Percentiles rank a stretch among this genome's conserved stretches.
These are phyloP conservation scores for Heritiera fomes DNA, from an alignment of 345 rosid genomes.

Conservation along the genomic window DNA sequence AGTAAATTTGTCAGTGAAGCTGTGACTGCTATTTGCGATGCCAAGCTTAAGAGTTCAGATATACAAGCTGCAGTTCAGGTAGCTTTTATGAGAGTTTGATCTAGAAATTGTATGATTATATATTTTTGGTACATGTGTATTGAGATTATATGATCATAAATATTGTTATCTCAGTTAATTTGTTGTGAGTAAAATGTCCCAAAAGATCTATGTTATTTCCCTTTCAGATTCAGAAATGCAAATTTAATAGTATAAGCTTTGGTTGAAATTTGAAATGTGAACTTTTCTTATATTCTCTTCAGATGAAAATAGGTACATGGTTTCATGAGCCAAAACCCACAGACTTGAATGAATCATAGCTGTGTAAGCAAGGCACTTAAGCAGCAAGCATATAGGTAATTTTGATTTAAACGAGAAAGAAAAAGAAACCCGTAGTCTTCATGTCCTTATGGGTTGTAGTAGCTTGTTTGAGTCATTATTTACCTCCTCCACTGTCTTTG, in stretches of 20 bases:
- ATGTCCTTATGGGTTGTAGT: background rate
- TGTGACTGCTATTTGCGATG: slow-evolving; percentile 92
- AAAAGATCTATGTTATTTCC: slow-evolving; percentile 12
- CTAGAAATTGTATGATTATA: background rate
- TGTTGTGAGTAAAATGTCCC: background rate
- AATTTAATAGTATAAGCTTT: background rate
- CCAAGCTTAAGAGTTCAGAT: slow-evolving; percentile 88
- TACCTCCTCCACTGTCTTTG: background rate
- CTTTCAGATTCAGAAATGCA: background rate
- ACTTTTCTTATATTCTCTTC: slow-evolving; percentile 5
- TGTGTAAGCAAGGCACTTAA: slow-evolving; percentile 8
- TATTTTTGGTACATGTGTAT: background rate
- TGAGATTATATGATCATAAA: background rate
- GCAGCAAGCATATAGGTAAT: background rate
- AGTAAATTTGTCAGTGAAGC: slow-evolving; percentile 98
- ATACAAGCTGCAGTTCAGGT: slow-evolving; percentile 98
- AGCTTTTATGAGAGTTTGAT: slow-evolving; percentile 22
- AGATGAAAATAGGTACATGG: slow-evolving; percentile 8
- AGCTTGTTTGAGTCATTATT: slow-evolving; percentile 7
- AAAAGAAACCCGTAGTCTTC: background rate
- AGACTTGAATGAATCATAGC: slow-evolving; percentile 6
- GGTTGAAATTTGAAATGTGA: background rate
- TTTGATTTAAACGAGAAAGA: slow-evolving; percentile 2
- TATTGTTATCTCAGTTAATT: slow-evolving; percentile 1
- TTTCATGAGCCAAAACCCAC: slow-evolving; percentile 5